Evolutionary conservation across 495 filamentous ascomycete species (phyloP).

Genomic region (Penicillium turbatum): DNA sequence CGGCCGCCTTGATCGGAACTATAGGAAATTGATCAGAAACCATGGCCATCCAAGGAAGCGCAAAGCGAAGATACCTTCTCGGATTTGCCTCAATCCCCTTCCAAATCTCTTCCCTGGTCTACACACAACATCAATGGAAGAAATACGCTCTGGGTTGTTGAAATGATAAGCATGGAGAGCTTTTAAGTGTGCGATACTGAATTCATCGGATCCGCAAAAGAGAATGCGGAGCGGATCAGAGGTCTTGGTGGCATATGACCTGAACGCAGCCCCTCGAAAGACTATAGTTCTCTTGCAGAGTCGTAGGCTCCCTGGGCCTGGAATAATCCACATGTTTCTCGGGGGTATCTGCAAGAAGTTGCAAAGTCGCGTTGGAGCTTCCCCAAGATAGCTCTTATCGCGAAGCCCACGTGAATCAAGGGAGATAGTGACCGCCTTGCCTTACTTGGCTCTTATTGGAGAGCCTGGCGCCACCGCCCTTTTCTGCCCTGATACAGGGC

Average conservation of each 20-base stretch:
- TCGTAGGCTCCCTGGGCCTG: conserved; percentile 8
- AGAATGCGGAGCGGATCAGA: conserved; percentile 76
- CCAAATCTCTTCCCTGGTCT: conserved; percentile 71
- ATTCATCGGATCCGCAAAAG: conserved; percentile 92
- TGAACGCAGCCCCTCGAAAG: conserved; percentile 10
- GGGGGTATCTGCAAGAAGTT: neutral
- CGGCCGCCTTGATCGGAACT: conserved; percentile 74
- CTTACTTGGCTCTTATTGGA: too few species aligned
- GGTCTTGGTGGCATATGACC: conserved; percentile 32
- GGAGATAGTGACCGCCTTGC: too few species aligned
- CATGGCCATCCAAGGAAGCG: neutral
- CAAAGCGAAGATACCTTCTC: conserved; percentile 51
- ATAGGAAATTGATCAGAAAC: conserved; percentile 13
- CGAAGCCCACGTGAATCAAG: conserved; percentile 31
- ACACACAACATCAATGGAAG: conserved; percentile 84
- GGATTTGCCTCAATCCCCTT: conserved; percentile 64
- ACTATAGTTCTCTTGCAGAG: conserved; percentile 14
- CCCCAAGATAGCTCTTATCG: conserved; percentile 19
- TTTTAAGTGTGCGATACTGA: conserved; percentile 75
- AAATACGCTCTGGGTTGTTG: conserved; percentile 53
- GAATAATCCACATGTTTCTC: conserved; percentile 5
- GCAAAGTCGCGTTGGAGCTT: conserved; percentile 12
- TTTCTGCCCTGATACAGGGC: too few species aligned
- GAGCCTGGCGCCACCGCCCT: too few species aligned
- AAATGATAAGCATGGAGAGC: conserved; percentile 62